These are phyloP conservation scores for Thalassiosira ordinaria DNA, from an alignment of 352 stramenopile genomes.

Conservation along the genomic window DNA sequence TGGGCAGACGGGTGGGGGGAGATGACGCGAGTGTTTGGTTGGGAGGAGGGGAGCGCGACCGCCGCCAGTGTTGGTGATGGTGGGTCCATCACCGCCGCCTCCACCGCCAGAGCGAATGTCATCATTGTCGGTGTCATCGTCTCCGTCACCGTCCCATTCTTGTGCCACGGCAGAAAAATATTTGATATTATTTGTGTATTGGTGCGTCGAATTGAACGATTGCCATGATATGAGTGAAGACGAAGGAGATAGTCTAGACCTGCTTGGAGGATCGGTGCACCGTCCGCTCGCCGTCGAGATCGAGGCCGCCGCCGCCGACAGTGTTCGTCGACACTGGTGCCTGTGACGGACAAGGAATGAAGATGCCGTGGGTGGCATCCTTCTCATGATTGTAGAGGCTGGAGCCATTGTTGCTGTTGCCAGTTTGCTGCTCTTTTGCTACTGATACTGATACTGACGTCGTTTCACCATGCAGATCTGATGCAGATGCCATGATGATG, in stretches of 20 bases:
- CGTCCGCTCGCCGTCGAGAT: not conserved
- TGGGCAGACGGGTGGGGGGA: slow-evolving; percentile 49
- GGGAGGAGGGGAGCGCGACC: slow-evolving; percentile 28
- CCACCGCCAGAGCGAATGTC: not conserved
- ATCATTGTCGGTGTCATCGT: not conserved
- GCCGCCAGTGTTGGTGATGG: not conserved
- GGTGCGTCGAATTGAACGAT: not conserved
- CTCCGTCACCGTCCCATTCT: slow-evolving; percentile 13
- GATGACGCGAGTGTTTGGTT: slow-evolving; percentile 52
- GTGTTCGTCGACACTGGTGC: not conserved
- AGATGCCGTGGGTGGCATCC: not conserved
- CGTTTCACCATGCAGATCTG: no score
- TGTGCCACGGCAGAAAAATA: slow-evolving; percentile 25
- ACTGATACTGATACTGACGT: no score
- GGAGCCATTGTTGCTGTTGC: not conserved
- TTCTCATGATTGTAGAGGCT: not conserved
- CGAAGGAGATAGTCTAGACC: no score
- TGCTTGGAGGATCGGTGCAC: not conserved
- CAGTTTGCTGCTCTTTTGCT: no score
- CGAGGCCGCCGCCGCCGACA: slow-evolving; percentile 7
- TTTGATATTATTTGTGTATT: not conserved
- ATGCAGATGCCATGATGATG: no score
- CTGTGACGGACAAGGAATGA: not conserved
- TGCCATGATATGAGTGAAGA: not conserved
- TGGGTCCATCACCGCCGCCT: no score